Conservation (phyloP, 2,329 filamentous ascomycete genomes). For the Albifimbria verrucaria region DNA sequence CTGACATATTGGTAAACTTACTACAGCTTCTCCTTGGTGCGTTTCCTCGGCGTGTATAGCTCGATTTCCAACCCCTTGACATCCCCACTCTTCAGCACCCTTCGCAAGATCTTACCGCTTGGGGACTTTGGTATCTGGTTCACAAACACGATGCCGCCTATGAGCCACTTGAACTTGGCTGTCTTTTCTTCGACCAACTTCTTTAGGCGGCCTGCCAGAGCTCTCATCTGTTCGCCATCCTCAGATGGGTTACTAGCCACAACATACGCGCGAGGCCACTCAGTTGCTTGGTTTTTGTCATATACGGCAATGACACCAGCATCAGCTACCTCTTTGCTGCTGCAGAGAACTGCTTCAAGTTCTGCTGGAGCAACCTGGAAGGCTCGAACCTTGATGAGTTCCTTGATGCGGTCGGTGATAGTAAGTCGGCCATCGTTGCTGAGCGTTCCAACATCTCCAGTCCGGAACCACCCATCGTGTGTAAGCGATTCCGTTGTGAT, state of each 20-base stretch:
- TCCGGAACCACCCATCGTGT: conserved; percentile 65
- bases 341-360: conserved; percentile 32
- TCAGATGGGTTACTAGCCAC: conserved; percentile 30
- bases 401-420: conserved; percentile 72
- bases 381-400: conserved; percentile 59
- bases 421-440: conserved; percentile 53
- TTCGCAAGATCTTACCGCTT: conserved; percentile 45
- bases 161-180: conserved; percentile 63
- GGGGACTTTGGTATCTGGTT: conserved; percentile 70
- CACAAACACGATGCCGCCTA: conserved; percentile 67
- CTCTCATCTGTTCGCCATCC: conserved; percentile 34
- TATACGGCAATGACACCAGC: conserved; percentile 62
- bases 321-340: conserved; percentile 51
- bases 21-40: not conserved
- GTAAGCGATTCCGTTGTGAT: conserved; percentile 35
- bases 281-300: conserved; percentile 54
- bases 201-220: conserved; percentile 52
- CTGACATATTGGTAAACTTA: too few relatives aligned
- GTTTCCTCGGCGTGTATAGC: conserved; percentile 19
- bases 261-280: conserved; percentile 62
- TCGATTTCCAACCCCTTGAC: conserved; percentile 32
- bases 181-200: conserved; percentile 57
- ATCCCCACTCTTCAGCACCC: conserved; percentile 38
- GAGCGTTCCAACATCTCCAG: conserved; percentile 65
- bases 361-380: conserved; percentile 59